Evolutionary conservation across 371 early-diverging fungal species (phyloP).

Genomic region (Mucor lusitanicus): DNA sequence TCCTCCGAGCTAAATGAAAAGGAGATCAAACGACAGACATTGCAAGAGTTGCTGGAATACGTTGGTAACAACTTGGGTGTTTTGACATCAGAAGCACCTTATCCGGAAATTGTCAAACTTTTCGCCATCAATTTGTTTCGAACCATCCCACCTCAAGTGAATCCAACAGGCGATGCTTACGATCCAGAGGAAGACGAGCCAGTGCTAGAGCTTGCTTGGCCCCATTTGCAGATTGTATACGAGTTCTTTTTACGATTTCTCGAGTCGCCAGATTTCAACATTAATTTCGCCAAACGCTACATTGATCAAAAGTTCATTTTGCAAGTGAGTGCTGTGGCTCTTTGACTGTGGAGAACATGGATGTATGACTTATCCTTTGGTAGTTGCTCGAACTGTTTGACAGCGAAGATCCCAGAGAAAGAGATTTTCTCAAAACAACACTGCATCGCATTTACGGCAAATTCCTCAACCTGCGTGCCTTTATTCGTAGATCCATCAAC

Average conservation of each 20-base stretch:
- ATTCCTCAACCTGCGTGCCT: constrained; percentile 94
- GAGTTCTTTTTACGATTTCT: constrained; percentile 95
- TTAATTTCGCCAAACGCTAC: constrained; percentile 91
- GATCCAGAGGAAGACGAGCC: constrained; percentile 99
- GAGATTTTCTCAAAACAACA: constrained; percentile 96
- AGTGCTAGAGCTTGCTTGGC: constrained; percentile 94
- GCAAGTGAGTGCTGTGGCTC: constrained; percentile 58
- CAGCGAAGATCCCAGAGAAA: constrained; percentile 96
- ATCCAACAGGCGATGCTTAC: constrained; percentile 94
- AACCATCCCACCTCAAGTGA: constrained; percentile 94
- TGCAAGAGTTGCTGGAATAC: constrained; percentile 92
- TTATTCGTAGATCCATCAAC: constrained; percentile 95
- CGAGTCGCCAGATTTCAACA: constrained; percentile 95
- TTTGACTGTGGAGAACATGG: not conserved
- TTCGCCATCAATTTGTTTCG: constrained; percentile 92
- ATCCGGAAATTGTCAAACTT: constrained; percentile 91
- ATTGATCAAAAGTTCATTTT: constrained; percentile 93
- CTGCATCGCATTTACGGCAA: constrained; percentile 98
- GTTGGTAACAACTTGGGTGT: constrained; percentile 84
- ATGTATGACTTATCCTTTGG: not conserved
- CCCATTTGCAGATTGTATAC: constrained; percentile 95
- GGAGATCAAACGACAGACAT: constrained; percentile 90
- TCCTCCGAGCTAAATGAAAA: constrained; percentile 88
- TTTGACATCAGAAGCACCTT: constrained; percentile 83
- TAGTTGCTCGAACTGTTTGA: constrained; percentile 95